Base-by-base conservation (phyloP, 2,329 filamentous ascomycete genomes). In the Cryphonectria carpinicola region DNA sequence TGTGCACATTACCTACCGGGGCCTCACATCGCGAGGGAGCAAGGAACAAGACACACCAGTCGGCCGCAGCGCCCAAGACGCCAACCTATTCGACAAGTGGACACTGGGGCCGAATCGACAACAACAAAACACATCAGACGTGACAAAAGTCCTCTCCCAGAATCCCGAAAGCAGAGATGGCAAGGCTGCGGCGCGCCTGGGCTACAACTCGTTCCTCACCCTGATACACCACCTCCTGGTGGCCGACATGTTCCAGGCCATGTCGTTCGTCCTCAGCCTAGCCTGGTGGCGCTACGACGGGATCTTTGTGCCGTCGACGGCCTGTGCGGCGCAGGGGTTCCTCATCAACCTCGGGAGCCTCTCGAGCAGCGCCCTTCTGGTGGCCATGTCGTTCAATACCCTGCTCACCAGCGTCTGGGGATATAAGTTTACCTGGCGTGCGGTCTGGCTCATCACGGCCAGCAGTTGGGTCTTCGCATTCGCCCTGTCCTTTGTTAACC, bases 151-250 rank as follows among this genome's bases (percentile, higher is more conserved):
- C 58, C 28, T 41, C 17, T 37, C 46, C 11, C 60, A 52, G 43
- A n/a, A 68, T 6, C 7, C 17, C 10, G 19, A 63, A 35, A 19
- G 22, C 19, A 58, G 28, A 37, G 35, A 37, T 19, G 35, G 19
- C 14, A 11, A 25, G 60, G 25, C 37, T 22, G 63, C 63, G 19
- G 39, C 58, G 22, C 19, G 41, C 17, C 32, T 14, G 7, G 32
- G 28, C 10, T 84, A 84, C 0, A 92, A 92, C 74, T 91, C 93
- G 78, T 92, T 92, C 75, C 84, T 92, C 43, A 82, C 93, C 0
- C 82, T 93, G 4, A 90, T 93, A 69, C 87, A 92, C 77, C 92
- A 93, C 77, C 84, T 93, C 0, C 81, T 93, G 4, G 80, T 91
- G 28, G 90, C 91, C 71, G 91, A 93, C 75, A 85, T 92, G 69